These are phyloP conservation scores for Phytophthora agathidicida DNA, from an alignment of 352 stramenopile species.

Conservation along the genomic window DNA sequence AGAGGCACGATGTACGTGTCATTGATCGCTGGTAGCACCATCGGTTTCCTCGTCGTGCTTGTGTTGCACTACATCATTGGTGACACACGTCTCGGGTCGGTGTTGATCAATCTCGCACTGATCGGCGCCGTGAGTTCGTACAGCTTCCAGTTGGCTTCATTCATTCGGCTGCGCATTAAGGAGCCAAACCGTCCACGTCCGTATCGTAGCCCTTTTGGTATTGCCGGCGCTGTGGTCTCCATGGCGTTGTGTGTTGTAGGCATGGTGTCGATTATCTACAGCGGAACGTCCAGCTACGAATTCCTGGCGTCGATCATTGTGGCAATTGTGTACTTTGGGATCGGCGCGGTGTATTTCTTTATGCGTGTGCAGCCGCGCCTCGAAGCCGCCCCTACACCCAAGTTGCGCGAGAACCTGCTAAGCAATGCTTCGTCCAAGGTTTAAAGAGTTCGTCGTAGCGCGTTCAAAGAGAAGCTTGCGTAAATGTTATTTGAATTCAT, in stretches of 20 bases:
- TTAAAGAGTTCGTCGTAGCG: too few species aligned
- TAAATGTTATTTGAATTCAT: too few species aligned
- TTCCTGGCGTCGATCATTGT: slow-evolving; percentile 60
- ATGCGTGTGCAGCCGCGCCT: slow-evolving; percentile 41
- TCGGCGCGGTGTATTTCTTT: slow-evolving; percentile 53
- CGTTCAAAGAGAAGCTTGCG: too few species aligned
- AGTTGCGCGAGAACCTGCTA: slow-evolving; percentile 51
- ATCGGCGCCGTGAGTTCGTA: slow-evolving; percentile 69
- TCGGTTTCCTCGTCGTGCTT: slow-evolving; percentile 44
- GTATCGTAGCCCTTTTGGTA: slow-evolving; percentile 59
- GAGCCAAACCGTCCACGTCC: slow-evolving; percentile 57
- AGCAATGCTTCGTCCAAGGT: slow-evolving; percentile 31
- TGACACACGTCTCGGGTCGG: slow-evolving; percentile 55
- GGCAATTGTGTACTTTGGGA: slow-evolving; percentile 47
- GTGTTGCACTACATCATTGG: slow-evolving; percentile 60
- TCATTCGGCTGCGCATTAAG: slow-evolving; percentile 56
- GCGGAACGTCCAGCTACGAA: slow-evolving; percentile 46
- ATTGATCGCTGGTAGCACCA: slow-evolving; percentile 44
- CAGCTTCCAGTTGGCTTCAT: slow-evolving; percentile 58
- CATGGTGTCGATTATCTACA: slow-evolving; percentile 66
- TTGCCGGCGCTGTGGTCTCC: slow-evolving; percentile 48
- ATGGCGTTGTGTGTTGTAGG: slow-evolving; percentile 54
- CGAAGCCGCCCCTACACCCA: slow-evolving; percentile 17
- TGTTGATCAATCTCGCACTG: slow-evolving; percentile 65
- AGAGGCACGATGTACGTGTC: slow-evolving; percentile 47